Evolutionary conservation across 2,329 filamentous ascomycete species (phyloP).

Genomic region (Penicillium hordei): DNA sequence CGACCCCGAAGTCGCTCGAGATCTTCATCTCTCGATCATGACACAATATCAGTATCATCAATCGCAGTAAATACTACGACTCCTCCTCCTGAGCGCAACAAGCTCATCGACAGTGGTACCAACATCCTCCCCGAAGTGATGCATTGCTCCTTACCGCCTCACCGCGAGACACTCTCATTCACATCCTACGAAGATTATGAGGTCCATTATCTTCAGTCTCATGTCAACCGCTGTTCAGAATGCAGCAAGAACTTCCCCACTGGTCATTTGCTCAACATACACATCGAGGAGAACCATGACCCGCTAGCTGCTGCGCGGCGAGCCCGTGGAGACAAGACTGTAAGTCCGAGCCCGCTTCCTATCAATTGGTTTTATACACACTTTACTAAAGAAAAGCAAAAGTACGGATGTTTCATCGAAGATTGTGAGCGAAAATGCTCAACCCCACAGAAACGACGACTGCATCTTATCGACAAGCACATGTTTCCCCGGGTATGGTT

Average conservation of each 20-base stretch:
- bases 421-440: conserved; percentile 81
- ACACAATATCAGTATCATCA: conserved; percentile 26
- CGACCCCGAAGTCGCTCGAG: conserved; percentile 56
- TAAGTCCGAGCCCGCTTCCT: conserved; percentile 43
- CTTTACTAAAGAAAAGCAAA: background rate
- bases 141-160: conserved; percentile 78
- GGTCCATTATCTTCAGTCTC: conserved; percentile 75
- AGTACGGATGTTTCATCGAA: conserved; percentile 90
- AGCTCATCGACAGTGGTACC: conserved; percentile 61
- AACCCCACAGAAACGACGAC: conserved; percentile 76
- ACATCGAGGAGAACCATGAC: conserved; percentile 91
- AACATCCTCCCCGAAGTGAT: conserved; percentile 54
- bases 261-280: conserved; percentile 72
- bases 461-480: conserved; percentile 93
- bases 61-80: conserved; percentile 28
- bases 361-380: background rate
- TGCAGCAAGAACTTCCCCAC: conserved; percentile 89
- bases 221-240: conserved; percentile 80
- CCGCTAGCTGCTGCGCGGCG: conserved; percentile 69
- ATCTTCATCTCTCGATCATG: conserved; percentile 40
- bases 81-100: conserved; percentile 41
- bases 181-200: conserved; percentile 77
- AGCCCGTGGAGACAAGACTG: conserved; percentile 82
- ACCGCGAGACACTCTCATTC: conserved; percentile 70
- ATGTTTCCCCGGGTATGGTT: conserved; percentile 67